These are phyloP conservation scores for Epicoccum nigrum DNA, from an alignment of 2,329 filamentous ascomycete genomes.

Conservation along the genomic window DNA sequence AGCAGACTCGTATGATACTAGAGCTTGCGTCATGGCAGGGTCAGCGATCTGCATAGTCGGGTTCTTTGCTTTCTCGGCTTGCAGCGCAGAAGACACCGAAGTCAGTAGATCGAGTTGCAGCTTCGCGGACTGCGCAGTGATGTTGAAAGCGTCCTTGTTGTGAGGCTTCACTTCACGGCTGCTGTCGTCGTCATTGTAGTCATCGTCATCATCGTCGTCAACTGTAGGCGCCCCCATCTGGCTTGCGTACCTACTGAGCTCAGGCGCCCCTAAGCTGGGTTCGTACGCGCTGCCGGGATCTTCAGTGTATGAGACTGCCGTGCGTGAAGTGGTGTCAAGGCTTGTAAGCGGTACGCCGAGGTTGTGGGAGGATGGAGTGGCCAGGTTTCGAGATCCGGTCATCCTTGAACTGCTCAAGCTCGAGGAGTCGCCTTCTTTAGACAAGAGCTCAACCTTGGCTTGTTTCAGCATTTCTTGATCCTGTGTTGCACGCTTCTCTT, in stretches of 20 bases:
- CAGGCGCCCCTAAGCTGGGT: conserved; percentile 61
- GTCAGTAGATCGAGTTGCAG: conserved; percentile 90
- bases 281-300: conserved; percentile 65
- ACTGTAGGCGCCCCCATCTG: conserved; percentile 56
- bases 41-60: conserved; percentile 78
- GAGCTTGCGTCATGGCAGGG: conserved; percentile 74
- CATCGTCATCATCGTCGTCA: conserved; percentile 71
- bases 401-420: conserved; percentile 47
- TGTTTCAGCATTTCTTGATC: conserved; percentile 75
- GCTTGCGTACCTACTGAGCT: conserved; percentile 57
- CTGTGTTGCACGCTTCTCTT: conserved; percentile 75
- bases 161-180: conserved; percentile 73
- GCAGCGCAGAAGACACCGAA: conserved; percentile 81
- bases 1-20: conserved; percentile 85
- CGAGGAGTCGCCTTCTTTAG: conserved; percentile 49
- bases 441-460: conserved; percentile 76
- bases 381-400: conserved; percentile 35
- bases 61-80: conserved; percentile 71
- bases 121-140: conserved; percentile 93
- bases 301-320: conserved; percentile 58
- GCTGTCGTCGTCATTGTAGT: conserved; percentile 80
- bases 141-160: conserved; percentile 93
- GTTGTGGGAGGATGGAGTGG: conserved; percentile 48
- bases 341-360: conserved; percentile 58
- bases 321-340: conserved; percentile 39